A percentile compares a stretch with the other conserved stretches of the same genome.
Conservation (phyloP, 306 rosid genomes). For the Acmispon strigosus region DNA sequence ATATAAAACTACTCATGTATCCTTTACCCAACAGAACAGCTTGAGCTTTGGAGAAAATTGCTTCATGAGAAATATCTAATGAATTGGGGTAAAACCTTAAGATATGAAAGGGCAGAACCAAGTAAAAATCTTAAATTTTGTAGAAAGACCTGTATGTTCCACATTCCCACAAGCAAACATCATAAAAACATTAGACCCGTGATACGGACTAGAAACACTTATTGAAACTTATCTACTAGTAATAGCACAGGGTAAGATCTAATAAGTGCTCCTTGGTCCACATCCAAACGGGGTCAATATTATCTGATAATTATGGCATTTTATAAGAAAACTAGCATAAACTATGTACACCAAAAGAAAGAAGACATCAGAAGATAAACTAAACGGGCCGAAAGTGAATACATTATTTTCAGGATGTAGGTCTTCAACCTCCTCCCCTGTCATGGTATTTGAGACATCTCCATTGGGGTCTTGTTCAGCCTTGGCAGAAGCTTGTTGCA, state of each 20-base stretch:
- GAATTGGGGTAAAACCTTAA: too few species aligned
- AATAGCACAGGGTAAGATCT: too few species aligned
- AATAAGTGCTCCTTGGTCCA: too few species aligned
- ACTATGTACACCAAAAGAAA: constrained; percentile 1
- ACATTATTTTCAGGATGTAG: constrained; percentile 37
- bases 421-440: constrained; percentile 40
- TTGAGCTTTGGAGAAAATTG: too few species aligned
- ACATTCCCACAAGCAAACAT: background rate
- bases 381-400: constrained; percentile 26
- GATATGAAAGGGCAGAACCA: background rate
- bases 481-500: constrained; percentile 51
- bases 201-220: too few species aligned
- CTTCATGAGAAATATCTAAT: background rate
- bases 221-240: too few species aligned
- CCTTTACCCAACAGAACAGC: too few species aligned
- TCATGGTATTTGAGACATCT: constrained; percentile 38
- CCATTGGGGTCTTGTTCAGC: constrained; percentile 37
- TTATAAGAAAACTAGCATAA: background rate
- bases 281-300: too few species aligned
- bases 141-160: background rate
- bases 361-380: constrained; percentile 11
- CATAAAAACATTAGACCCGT: background rate
- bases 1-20: too few species aligned
- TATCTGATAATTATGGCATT: background rate
- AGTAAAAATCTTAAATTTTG: background rate